Percentiles rank a stretch among this genome's conserved stretches.
Conservation (phyloP, 2,329 filamentous ascomycete genomes). For the Pseudocercospora fijiensis region DNA sequence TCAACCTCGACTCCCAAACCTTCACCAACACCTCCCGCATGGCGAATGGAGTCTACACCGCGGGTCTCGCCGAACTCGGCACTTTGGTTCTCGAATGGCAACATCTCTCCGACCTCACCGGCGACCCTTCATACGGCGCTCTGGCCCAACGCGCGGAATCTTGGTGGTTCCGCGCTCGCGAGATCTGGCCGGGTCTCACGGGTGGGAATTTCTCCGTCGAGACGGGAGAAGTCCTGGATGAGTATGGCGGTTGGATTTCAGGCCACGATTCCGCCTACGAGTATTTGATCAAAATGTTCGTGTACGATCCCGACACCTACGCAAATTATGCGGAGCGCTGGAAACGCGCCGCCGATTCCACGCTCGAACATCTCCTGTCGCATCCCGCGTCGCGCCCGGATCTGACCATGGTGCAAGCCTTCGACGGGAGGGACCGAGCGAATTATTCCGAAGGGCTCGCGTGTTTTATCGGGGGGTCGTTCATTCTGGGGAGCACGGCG, state of each 20-base stretch:
- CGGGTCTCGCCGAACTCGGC: slow-evolving; percentile 73
- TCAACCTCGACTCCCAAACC: slow-evolving; percentile 56
- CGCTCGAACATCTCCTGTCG: slow-evolving; percentile 68
- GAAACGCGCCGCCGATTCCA: slow-evolving; percentile 72
- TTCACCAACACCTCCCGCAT: slow-evolving; percentile 30
- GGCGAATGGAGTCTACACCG: slow-evolving; percentile 54
- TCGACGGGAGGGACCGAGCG: slow-evolving; percentile 45
- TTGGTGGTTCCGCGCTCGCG: slow-evolving; percentile 67
- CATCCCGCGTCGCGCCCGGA: slow-evolving; percentile 66
- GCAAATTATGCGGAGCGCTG: slow-evolving; percentile 60
- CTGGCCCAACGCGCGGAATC: slow-evolving; percentile 67
- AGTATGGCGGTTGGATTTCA: slow-evolving; percentile 71
- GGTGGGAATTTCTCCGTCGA: slow-evolving; percentile 65
- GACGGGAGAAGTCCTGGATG: slow-evolving; percentile 66
- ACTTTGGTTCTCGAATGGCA: slow-evolving; percentile 84
- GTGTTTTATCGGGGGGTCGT: slow-evolving; percentile 82
- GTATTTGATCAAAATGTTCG: slow-evolving; percentile 87
- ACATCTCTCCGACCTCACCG: slow-evolving; percentile 71
- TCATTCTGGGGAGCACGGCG: slow-evolving; percentile 75
- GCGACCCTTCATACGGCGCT: slow-evolving; percentile 63
- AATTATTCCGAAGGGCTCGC: slow-evolving; percentile 57
- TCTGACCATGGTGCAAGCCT: slow-evolving; percentile 68
- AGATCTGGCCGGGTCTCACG: slow-evolving; percentile 76
- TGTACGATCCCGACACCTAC: slow-evolving; percentile 70
- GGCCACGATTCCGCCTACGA: slow-evolving; percentile 82